Base-by-base conservation (phyloP, 495 filamentous ascomycete genomes). In the Aspergillus baeticus region DNA sequence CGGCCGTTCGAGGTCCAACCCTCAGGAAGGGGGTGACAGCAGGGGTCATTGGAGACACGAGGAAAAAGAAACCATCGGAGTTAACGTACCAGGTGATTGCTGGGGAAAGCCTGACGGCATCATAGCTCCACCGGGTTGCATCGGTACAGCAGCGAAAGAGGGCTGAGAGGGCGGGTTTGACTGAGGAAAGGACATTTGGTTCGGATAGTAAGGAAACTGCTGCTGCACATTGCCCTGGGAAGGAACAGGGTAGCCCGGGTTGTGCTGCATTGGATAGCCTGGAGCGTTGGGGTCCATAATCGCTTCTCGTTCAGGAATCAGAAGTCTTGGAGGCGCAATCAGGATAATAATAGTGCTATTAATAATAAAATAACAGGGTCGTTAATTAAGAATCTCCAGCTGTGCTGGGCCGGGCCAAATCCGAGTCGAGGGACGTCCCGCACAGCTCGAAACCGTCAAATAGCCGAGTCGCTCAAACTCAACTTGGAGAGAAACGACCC, bases 71-170 rank as follows among this genome's bases (percentile, higher is more conserved):
- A 36, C 26, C 37, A 38, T 54, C 15, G 44, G 54, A 51, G 23
- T 22, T 63, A 48, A 52, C 73, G 60, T 71, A 76, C 73, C 73
- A 49, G 70, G 60, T 22, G 69, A 70, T 42, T 69, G 66, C 63
- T 73, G 71, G 57, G 72, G 65, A 51, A 73, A 75, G 45, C 69
- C 67, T 39, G 69, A 57, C 17, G 74, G 69, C 66, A 78, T 76
- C 69, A 76, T 73, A 59, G 69, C 66, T 71, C 75, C 75, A 68
- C 70, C 65, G 37, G 71, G 65, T 63, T 78, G 75, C 70, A 74
- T 63, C 26, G 69, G 69, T 61, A 72, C 69, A 41, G 68, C 61
- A 52, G 68, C 69, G 61, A 74, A 76, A 60, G 74, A 69, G 64
- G 72, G 71, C 52, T 66, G 67, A 21, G 60, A 50, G 43, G 60